phyloP scores from a whole-genome alignment of 75 land plant species.

The Chamaecyparis obtusa region DNA sequence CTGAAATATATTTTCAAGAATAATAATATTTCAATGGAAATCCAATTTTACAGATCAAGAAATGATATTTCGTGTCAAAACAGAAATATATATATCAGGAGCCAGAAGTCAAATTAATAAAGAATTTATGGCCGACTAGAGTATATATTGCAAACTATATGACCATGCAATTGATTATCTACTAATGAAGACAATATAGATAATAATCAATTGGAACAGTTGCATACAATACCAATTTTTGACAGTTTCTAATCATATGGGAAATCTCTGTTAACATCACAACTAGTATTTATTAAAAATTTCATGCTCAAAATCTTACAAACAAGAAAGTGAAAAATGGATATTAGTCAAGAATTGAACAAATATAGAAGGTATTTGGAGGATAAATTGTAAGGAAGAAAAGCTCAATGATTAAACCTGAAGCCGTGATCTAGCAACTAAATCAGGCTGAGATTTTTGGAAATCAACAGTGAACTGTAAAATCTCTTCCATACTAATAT shows the following conservation, averaged over 20 bases:
- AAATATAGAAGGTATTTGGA: neutral
- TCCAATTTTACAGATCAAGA: neutral
- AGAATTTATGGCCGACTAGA: too few relatives aligned
- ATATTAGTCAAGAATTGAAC: neutral
- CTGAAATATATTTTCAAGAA: neutral
- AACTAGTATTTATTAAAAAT: neutral
- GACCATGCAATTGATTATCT: neutral
- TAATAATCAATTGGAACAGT: neutral
- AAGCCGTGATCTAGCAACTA: conserved; percentile 87
- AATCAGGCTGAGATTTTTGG: conserved; percentile 83
- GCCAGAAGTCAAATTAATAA: neutral
- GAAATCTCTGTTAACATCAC: neutral
- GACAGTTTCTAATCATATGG: neutral
- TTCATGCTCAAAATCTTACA: neutral
- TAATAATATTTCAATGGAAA: neutral
- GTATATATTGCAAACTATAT: neutral
- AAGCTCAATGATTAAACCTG: conserved; percentile 49
- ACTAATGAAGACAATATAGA: neutral
- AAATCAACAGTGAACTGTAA: conserved; percentile 77
- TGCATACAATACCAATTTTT: neutral
- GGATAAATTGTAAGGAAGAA: neutral
- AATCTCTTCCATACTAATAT: conserved; percentile 58
- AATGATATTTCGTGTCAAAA: neutral
- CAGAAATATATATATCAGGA: neutral
- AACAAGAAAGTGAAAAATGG: neutral